Evolutionary conservation across 2,329 filamentous ascomycete species (phyloP).

Genomic region (Pseudogymnoascus pannorum): DNA sequence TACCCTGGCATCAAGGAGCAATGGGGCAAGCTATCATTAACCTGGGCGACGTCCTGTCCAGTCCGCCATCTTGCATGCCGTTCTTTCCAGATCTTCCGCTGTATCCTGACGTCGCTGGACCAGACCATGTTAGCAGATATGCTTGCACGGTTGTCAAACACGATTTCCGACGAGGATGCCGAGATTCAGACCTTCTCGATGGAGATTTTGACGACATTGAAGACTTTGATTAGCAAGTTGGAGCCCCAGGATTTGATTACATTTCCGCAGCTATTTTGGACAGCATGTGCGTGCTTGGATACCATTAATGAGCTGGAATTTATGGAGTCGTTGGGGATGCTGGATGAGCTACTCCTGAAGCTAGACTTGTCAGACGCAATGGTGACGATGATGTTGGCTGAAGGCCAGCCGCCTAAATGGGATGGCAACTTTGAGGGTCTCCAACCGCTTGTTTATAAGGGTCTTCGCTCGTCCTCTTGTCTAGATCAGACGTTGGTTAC

Average conservation of each 20-base stretch:
- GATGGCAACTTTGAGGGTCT: conserved; percentile 83
- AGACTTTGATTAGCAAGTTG: conserved; percentile 81
- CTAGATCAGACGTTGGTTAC: conserved; percentile 70
- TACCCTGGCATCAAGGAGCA: conserved; percentile 84
- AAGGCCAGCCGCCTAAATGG: conserved; percentile 79
- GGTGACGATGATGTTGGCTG: conserved; percentile 63
- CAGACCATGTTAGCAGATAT: conserved; percentile 95
- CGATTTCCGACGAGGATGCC: conserved; percentile 86
- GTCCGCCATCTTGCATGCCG: conserved; percentile 91
- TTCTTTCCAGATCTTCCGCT: conserved; percentile 95
- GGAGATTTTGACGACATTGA: conserved; percentile 92
- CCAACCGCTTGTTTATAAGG: conserved; percentile 82
- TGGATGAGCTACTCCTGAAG: conserved; percentile 78
- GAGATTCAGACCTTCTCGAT: conserved; percentile 97
- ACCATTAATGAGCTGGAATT: conserved; percentile 97
- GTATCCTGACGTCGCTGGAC: conserved; percentile 83
- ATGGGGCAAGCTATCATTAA: conserved; percentile 83
- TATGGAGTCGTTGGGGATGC: conserved; percentile 82
- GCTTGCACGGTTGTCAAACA: conserved; percentile 90
- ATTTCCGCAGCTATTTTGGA: conserved; percentile 98
- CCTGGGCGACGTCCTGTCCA: conserved; percentile 94
- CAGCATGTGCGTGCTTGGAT: conserved; percentile 89
- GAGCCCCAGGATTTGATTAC: conserved; percentile 70
- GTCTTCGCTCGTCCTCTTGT: conserved; percentile 77
- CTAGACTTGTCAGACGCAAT: conserved; percentile 67